These are phyloP conservation scores for Arabidopsis thaliana DNA, from an alignment of 345 rosid species.

Conservation along the genomic window TAIR10.1 NC_003070.9:22212501-22213000, in stretches of 20 bases:
- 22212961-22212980: conserved; percentile 83
- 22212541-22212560: conserved; percentile 13
- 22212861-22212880: conserved; percentile 85
- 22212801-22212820: background rate
- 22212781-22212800: background rate
- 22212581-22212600: background rate
- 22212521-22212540: conserved; percentile 11
- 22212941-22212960: conserved; percentile 95
- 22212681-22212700: conserved; percentile 63
- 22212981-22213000: conserved; percentile 81
- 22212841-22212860: conserved; percentile 96
- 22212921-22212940: conserved; percentile 91
- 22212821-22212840: conserved; percentile 58
- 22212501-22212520: conserved; percentile 78
- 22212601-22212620: background rate
- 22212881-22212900: conserved; percentile 78
- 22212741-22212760: conserved; percentile 95
- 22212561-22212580: background rate
- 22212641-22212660: conserved; percentile 90
- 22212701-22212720: conserved; percentile 82
- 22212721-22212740: conserved; percentile 73
- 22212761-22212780: conserved; percentile 68
- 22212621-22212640: conserved; percentile 77
- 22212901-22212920: conserved; percentile 97
- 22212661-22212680: conserved; percentile 88